phyloP scores from a whole-genome alignment of 192 early-diverging fungal genomes.

The Backusella tarrabulga region DNA sequence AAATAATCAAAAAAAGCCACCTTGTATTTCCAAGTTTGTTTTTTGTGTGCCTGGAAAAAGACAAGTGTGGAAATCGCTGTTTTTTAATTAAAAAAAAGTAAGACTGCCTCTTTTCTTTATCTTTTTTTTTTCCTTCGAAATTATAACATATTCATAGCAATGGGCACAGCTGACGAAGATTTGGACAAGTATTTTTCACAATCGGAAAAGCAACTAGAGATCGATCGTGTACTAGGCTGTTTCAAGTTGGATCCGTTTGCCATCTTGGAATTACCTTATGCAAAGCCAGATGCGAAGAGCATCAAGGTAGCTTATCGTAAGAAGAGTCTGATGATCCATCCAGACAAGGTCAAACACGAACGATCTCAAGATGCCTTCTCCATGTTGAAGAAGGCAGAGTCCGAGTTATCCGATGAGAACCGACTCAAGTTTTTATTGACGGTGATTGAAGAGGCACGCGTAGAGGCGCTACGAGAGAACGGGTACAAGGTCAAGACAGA shows the following conservation, averaged over 20 bases:
- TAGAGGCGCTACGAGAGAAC: constrained; percentile 31
- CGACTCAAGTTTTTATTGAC: constrained; percentile 44
- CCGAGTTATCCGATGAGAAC: constrained; percentile 48
- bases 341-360: constrained; percentile 58
- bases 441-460: constrained; percentile 57
- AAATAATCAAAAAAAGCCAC: neutral
- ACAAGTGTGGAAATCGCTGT: neutral
- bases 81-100: neutral
- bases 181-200: constrained; percentile 49
- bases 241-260: constrained; percentile 59
- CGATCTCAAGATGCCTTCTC: constrained; percentile 54
- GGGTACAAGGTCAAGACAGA: constrained; percentile 32
- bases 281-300: constrained; percentile 41
- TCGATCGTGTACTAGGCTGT: constrained; percentile 53
- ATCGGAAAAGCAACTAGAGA: constrained; percentile 56
- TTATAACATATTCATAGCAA: neutral
- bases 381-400: constrained; percentile 58
- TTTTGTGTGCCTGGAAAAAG: neutral
- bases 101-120: neutral
- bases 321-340: constrained; percentile 63
- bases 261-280: constrained; percentile 49
- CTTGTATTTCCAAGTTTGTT: neutral
- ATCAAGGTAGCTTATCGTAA: constrained; percentile 58
- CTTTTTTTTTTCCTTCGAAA: neutral
- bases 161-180: constrained; percentile 19